Evolutionary conservation across 768 basidiomycete species (phyloP).

Genomic region (Rhodotorula paludigena): DNA sequence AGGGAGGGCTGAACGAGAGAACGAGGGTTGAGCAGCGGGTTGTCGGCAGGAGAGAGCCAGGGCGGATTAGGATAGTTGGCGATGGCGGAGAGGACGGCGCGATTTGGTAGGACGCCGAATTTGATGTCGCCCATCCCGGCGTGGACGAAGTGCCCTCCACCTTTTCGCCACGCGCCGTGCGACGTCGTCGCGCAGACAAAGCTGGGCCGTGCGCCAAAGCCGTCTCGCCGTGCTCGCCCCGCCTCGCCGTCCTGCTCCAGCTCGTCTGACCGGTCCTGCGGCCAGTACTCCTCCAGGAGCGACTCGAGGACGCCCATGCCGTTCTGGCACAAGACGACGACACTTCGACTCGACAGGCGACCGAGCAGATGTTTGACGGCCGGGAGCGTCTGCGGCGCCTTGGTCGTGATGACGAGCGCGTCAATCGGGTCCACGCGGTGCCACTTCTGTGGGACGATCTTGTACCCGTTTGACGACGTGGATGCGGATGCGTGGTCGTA

Average conservation of each 20-base stretch:
- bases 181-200: conserved; percentile 79
- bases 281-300: conserved; percentile 63
- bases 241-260: conserved; percentile 3
- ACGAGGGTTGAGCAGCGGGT: conserved; percentile 41
- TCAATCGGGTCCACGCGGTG: conserved; percentile 54
- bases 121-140: conserved; percentile 64
- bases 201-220: conserved; percentile 65
- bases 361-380: conserved; percentile 60
- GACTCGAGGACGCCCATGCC: conserved; percentile 89
- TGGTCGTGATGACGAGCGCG: conserved; percentile 75
- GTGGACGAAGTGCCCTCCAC: conserved; percentile 59
- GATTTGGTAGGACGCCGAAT: conserved; percentile 76
- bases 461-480: no score
- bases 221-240: not conserved
- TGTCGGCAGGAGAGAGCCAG: conserved; percentile 6
- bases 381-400: conserved; percentile 62
- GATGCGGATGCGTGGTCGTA: not conserved
- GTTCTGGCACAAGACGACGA: conserved; percentile 88
- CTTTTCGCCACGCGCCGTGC: conserved; percentile 66
- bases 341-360: conserved; percentile 62
- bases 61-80: conserved; percentile 6
- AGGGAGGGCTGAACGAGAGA: conserved; percentile 30
- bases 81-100: conserved; percentile 46
- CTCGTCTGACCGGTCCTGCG: conserved; percentile 49
- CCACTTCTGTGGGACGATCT: conserved; percentile 23